These are phyloP conservation scores for Xylariaceae sp. DNA, from an alignment of 2,329 filamentous ascomycete genomes.

Conservation along the genomic window DNA sequence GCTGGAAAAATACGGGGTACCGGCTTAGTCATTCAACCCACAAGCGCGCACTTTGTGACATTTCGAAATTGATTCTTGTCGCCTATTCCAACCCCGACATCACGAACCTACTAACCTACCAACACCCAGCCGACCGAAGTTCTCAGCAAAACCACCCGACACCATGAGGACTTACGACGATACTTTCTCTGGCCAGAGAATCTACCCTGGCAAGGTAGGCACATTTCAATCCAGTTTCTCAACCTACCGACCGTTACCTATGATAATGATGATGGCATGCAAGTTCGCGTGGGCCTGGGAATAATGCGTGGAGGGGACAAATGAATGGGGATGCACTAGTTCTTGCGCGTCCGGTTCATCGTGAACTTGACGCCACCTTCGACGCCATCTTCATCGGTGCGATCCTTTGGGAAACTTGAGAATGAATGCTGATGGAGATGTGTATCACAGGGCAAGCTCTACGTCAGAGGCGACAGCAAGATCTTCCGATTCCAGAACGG, in stretches of 20 bases:
- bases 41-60: conserved; percentile 37
- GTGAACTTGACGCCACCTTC: background rate
- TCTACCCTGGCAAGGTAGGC: conserved; percentile 69
- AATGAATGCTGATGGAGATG: conserved; percentile 33
- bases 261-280: background rate
- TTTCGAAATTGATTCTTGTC: conserved; percentile 36
- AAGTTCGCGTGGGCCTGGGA: background rate
- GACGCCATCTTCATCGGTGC: background rate
- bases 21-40: conserved; percentile 36
- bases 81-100: conserved; percentile 27
- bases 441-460: conserved; percentile 87
- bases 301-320: background rate
- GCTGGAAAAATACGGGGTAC: conserved; percentile 25
- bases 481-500: conserved; percentile 99
- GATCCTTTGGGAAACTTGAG: background rate
- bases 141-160: conserved; percentile 43
- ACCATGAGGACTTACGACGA: conserved; percentile 71
- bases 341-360: background rate
- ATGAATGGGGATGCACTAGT: background rate
- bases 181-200: conserved; percentile 67
- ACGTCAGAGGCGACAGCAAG: conserved; percentile 99
- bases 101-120: conserved; percentile 37
- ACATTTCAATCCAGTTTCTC: conserved; percentile 15
- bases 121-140: conserved; percentile 42
- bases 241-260: conserved; percentile 30